phyloP scores from a whole-genome alignment of 768 basidiomycete species.

The Russula vinacea region DNA sequence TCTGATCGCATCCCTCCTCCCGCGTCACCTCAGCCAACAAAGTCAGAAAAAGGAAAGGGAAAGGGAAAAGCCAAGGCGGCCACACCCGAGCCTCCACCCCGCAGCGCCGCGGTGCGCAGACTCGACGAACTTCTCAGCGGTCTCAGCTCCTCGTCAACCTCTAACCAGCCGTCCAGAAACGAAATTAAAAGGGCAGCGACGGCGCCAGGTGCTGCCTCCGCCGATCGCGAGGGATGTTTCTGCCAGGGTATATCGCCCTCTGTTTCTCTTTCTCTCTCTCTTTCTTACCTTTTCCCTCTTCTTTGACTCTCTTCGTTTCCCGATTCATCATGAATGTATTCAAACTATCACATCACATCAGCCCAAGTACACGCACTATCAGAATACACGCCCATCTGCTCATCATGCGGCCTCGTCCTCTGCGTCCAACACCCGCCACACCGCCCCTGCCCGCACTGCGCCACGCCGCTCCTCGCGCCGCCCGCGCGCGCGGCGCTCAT shows the following conservation, averaged over 20 bases:
- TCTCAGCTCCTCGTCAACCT: conserved; percentile 3
- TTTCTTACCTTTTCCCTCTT: too few species aligned
- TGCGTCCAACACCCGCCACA: too few species aligned
- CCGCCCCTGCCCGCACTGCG: too few species aligned
- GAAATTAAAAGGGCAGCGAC: neutral
- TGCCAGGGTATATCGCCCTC: conserved; percentile 25
- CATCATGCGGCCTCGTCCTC: too few species aligned
- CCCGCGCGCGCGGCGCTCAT: conserved; percentile 11
- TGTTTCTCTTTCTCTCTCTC: too few species aligned
- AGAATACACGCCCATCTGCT: neutral
- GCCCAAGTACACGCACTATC: too few species aligned
- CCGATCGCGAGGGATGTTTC: conserved; percentile 17
- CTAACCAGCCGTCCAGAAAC: neutral
- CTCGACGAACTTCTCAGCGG: conserved; percentile 26
- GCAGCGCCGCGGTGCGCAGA: conserved; percentile 19
- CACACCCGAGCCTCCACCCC: conserved; percentile 8
- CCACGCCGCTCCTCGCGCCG: too few species aligned
- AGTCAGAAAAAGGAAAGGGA: conserved; percentile 9
- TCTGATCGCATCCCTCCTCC: conserved; percentile 19
- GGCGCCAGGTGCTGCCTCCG: neutral
- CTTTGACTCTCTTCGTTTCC: neutral
- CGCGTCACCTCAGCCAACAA: neutral
- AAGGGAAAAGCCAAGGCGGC: conserved; percentile 24
- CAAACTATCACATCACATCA: too few species aligned
- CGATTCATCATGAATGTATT: too few species aligned